phyloP scores from a whole-genome alignment of 768 basidiomycete species.

The Dentipellis sp. region DNA sequence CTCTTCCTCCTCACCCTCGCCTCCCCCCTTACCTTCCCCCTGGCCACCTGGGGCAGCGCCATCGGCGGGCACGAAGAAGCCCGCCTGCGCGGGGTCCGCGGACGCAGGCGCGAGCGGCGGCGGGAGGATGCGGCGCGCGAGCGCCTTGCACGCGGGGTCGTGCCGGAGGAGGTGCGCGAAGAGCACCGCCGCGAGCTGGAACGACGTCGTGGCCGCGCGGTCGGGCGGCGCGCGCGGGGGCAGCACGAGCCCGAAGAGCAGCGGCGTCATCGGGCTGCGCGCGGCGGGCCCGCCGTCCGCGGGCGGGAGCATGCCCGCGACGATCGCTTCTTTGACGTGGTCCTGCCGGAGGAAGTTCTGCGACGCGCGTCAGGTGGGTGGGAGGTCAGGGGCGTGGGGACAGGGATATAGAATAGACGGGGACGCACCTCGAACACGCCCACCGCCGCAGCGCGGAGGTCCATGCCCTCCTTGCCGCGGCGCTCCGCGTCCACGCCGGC shows the following conservation, averaged over 20 bases:
- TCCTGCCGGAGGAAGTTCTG: constrained; percentile 75
- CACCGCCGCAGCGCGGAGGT: constrained; percentile 69
- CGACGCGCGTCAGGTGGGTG: constrained; percentile 4
- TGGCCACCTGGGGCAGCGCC: constrained; percentile 23
- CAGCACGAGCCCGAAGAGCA: constrained; percentile 58
- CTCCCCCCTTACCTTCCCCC: constrained; percentile 21
- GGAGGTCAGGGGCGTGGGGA: no score
- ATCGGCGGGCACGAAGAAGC: constrained; percentile 76
- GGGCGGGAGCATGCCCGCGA: constrained; percentile 63
- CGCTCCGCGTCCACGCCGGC: constrained; percentile 49
- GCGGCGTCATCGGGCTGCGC: constrained; percentile 47
- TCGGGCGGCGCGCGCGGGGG: constrained; percentile 56
- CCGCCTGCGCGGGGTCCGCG: constrained; percentile 23
- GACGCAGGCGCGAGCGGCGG: constrained; percentile 19
- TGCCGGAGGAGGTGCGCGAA: constrained; percentile 68
- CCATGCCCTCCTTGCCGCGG: constrained; percentile 56
- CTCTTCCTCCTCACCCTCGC: constrained; percentile 28
- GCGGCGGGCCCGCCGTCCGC: constrained; percentile 20
- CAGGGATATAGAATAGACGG: no score
- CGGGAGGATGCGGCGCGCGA: constrained; percentile 59
- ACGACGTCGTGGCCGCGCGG: constrained; percentile 46
- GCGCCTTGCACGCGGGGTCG: constrained; percentile 51
- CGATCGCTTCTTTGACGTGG: constrained; percentile 56
- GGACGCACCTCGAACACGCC: constrained; percentile 73
- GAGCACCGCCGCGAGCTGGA: constrained; percentile 70